Evolutionary conservation across 2,329 filamentous ascomycete genomes (phyloP).

Genomic region (Nemania serpens): DNA sequence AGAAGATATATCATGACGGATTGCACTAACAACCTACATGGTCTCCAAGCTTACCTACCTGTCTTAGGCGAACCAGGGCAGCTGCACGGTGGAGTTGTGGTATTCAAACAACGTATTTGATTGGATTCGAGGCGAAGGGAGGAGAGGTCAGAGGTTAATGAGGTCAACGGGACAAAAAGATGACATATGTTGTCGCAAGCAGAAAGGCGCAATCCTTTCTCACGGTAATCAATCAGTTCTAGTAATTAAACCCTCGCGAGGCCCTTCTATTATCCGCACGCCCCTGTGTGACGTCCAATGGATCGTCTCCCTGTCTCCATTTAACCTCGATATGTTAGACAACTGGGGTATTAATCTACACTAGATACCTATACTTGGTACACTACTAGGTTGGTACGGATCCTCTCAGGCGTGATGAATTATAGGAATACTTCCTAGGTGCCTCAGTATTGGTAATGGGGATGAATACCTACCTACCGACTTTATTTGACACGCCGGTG

Average conservation of each 20-base stretch:
- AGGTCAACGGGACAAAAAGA: background rate
- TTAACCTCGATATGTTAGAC: background rate
- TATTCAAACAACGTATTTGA: slow-evolving; percentile 1
- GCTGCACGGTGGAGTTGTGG: background rate
- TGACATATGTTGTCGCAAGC: background rate
- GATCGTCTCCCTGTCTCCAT: background rate
- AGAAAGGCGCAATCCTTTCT: slow-evolving; percentile 2
- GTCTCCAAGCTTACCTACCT: background rate
- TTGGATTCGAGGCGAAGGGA: slow-evolving; percentile 2
- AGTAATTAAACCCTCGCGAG: background rate
- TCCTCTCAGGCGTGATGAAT: no score
- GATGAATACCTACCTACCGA: no score
- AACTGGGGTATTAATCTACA: background rate
- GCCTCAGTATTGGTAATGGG: no score
- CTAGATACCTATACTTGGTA: no score
- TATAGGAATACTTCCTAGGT: no score
- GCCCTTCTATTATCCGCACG: slow-evolving; percentile 4
- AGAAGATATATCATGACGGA: background rate
- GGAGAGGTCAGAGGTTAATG: background rate
- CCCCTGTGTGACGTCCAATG: slow-evolving; percentile 1
- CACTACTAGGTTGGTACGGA: no score
- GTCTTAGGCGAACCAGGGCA: background rate
- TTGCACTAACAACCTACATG: slow-evolving; percentile 7
- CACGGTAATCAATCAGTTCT: background rate
- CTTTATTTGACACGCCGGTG: background rate